Percentiles rank a stretch among this genome's conserved stretches.
These are phyloP conservation scores for Apiospora saccharicola DNA, from an alignment of 2,329 filamentous ascomycete species.

Conservation along the genomic window DNA sequence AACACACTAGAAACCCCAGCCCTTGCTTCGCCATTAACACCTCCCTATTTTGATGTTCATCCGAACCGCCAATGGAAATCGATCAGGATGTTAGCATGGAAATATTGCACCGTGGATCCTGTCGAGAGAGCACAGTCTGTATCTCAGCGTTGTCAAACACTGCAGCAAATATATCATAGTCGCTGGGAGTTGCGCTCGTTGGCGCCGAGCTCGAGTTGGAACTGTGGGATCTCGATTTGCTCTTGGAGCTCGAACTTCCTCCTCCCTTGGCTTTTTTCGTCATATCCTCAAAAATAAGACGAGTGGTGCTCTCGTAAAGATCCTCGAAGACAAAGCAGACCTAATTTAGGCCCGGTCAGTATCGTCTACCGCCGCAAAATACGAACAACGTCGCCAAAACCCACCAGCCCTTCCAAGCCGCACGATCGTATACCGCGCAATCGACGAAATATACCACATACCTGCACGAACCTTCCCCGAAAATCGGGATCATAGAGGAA, in stretches of 20 bases:
- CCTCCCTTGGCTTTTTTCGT: slow-evolving; percentile 55
- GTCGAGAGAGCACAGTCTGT: slow-evolving; percentile 56
- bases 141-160: slow-evolving; percentile 61
- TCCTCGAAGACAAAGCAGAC: slow-evolving; percentile 72
- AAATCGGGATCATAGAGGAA: slow-evolving; percentile 69
- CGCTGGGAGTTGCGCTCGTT: slow-evolving; percentile 23
- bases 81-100: slow-evolving; percentile 55
- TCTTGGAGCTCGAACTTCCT: slow-evolving; percentile 38
- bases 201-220: slow-evolving; percentile 39
- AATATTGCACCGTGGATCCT: slow-evolving; percentile 62
- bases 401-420: background rate
- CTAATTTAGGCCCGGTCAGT: background rate
- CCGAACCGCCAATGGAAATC: background rate
- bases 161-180: slow-evolving; percentile 55
- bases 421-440: background rate
- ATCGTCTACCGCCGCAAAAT: background rate
- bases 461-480: slow-evolving; percentile 65
- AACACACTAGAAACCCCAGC: background rate
- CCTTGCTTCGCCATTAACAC: background rate
- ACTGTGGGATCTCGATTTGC: slow-evolving; percentile 41
- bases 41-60: background rate
- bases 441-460: slow-evolving; percentile 14
- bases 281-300: slow-evolving; percentile 62
- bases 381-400: background rate
- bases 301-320: slow-evolving; percentile 58